Evolutionary conservation across 192 early-diverging fungal species (phyloP).

Genomic region (Mortierella hygrophila): DNA sequence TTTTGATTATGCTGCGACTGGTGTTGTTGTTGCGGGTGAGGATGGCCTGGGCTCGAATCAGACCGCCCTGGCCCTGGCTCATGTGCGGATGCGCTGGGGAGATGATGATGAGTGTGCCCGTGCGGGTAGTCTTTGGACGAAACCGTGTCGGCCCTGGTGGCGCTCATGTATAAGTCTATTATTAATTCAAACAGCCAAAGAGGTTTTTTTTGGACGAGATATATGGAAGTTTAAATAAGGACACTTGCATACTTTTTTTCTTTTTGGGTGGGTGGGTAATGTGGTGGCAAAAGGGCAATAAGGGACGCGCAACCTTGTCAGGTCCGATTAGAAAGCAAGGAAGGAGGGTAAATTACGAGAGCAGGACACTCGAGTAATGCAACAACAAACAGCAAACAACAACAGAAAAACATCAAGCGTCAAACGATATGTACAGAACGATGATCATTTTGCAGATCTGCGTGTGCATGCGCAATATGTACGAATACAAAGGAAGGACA

Average conservation of each 20-base stretch:
- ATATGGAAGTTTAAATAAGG: slow-evolving; percentile 7
- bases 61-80: not conserved
- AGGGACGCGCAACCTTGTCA: slow-evolving; percentile 5
- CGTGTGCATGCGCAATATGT: not conserved
- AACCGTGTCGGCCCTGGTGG: slow-evolving; percentile 21
- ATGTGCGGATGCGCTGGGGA: not conserved
- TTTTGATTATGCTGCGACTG: not conserved
- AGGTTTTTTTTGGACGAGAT: not conserved
- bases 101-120: slow-evolving; percentile 12
- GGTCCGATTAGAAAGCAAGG: not conserved
- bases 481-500: not conserved
- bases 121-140: slow-evolving; percentile 24
- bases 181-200: slow-evolving; percentile 6
- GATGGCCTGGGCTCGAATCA: not conserved
- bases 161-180: slow-evolving; percentile 41
- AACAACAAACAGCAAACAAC: not conserved
- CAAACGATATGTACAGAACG: not conserved
- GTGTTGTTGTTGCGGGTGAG: not conserved
- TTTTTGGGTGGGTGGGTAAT: not conserved
- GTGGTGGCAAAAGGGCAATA: not conserved
- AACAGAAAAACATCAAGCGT: not conserved
- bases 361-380: not conserved
- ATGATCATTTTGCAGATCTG: not conserved
- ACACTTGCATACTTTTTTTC: not conserved
- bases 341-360: not conserved